Evolutionary conservation across 2,329 filamentous ascomycete species (phyloP).

Genomic region (Clonostachys solani): DNA sequence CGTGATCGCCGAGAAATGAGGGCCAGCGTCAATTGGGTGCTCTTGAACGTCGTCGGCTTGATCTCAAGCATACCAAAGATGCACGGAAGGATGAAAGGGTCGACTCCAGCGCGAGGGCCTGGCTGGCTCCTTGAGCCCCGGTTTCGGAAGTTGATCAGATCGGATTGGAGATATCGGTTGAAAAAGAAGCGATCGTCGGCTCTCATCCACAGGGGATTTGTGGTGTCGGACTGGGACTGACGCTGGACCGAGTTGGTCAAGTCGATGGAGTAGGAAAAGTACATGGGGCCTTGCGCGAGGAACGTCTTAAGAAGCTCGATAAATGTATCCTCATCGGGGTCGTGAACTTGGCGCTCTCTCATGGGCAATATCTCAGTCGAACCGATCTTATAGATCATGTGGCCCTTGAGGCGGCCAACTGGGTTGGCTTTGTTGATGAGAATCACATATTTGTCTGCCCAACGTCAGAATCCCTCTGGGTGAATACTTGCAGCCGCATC

Average conservation of each 20-base stretch:
- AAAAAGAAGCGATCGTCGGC: slow-evolving; percentile 98
- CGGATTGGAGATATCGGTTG: slow-evolving; percentile 89
- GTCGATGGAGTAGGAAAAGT: slow-evolving; percentile 97
- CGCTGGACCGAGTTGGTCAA: slow-evolving; percentile 96
- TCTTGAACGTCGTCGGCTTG: slow-evolving; percentile 79
- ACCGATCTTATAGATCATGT: slow-evolving; percentile 92
- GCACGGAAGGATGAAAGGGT: slow-evolving; percentile 91
- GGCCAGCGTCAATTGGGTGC: slow-evolving; percentile 75
- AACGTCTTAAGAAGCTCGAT: slow-evolving; percentile 76
- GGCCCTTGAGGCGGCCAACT: slow-evolving; percentile 86
- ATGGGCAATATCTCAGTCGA: slow-evolving; percentile 91
- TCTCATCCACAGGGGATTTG: slow-evolving; percentile 79
- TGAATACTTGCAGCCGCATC: too few relatives aligned
- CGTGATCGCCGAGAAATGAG: slow-evolving; percentile 88
- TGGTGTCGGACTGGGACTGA: slow-evolving; percentile 71
- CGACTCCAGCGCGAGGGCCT: slow-evolving; percentile 69
- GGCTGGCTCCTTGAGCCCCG: slow-evolving; percentile 57
- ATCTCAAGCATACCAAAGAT: slow-evolving; percentile 97
- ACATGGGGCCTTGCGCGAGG: slow-evolving; percentile 83
- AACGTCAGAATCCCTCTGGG: not conserved
- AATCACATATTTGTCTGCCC: slow-evolving; percentile 86
- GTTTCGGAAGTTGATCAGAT: slow-evolving; percentile 84
- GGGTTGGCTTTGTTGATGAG: slow-evolving; percentile 92
- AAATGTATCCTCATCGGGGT: slow-evolving; percentile 92
- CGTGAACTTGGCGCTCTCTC: slow-evolving; percentile 85